Evolutionary conservation across 345 rosid genomes (phyloP).

Genomic region (Camelina laxa): DNA sequence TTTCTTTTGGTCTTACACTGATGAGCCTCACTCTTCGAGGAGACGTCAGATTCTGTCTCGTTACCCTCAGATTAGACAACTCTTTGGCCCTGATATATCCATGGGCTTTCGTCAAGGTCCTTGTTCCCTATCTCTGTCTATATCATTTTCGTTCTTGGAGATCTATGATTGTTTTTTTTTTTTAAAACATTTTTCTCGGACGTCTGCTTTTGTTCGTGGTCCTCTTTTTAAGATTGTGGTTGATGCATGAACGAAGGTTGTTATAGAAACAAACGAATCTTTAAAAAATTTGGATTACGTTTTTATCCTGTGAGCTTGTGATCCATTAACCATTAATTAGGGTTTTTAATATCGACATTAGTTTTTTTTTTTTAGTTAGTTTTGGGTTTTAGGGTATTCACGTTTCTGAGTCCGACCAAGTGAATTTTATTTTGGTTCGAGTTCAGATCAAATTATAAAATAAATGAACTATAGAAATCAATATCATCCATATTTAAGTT

Average conservation of each 20-base stretch:
- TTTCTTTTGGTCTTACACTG: conserved; percentile 93
- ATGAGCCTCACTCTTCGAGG: conserved; percentile 87
- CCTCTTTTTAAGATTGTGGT: conserved; percentile 10
- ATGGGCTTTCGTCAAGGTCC: conserved; percentile 73
- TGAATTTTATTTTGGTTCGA: neutral
- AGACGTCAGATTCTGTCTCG: conserved; percentile 84
- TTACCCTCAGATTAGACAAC: conserved; percentile 80
- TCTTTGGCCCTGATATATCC: conserved; percentile 94
- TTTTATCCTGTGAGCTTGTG: neutral
- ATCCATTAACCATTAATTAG: neutral
- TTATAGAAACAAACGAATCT: neutral
- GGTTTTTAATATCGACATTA: neutral
- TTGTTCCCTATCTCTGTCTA: neutral
- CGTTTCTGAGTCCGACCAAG: neutral
- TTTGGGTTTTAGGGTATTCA: neutral
- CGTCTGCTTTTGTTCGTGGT: neutral
- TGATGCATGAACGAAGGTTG: neutral
- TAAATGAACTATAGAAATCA: neutral
- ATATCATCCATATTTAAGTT: neutral
- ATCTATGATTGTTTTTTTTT: neutral
- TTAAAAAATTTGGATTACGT: neutral
- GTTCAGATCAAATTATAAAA: neutral
- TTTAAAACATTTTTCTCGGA: neutral
- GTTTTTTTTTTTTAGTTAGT: neutral
- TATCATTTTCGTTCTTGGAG: neutral